Conservation (phyloP, 139 green algal species). For the Picochlorum sp. region DNA sequence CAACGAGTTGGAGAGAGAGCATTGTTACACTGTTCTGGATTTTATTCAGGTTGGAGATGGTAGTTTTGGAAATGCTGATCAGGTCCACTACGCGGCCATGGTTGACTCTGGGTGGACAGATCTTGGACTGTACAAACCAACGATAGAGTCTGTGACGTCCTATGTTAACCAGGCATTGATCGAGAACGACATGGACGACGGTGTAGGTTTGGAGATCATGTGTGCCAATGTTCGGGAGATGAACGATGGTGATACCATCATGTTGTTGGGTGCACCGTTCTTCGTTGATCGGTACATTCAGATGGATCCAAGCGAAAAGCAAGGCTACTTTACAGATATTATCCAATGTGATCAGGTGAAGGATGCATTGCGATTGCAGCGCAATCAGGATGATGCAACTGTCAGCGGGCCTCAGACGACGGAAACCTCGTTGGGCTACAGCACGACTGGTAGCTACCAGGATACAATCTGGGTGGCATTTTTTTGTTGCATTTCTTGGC, state of each 20-base stretch:
- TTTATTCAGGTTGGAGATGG: not conserved
- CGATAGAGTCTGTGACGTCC: not conserved
- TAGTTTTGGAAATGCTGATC: not conserved
- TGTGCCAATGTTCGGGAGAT: not conserved
- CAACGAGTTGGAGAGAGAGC: not conserved
- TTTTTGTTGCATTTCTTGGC: too few relatives aligned
- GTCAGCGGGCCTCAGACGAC: too few relatives aligned
- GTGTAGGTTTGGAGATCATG: not conserved
- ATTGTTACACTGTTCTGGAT: not conserved
- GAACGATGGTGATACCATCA: not conserved
- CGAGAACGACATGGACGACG: not conserved
- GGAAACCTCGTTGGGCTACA: too few relatives aligned
- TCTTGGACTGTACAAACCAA: not conserved
- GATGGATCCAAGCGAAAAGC: not conserved
- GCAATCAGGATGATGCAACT: too few relatives aligned
- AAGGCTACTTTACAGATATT: not conserved
- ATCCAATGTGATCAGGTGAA: not conserved
- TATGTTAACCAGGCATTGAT: not conserved
- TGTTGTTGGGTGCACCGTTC: not conserved
- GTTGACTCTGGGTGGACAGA: not conserved
- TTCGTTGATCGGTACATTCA: not conserved
- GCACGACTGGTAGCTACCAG: too few relatives aligned
- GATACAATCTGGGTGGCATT: too few relatives aligned
- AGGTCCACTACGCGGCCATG: not conserved
- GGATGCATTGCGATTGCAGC: too few relatives aligned